These are phyloP conservation scores for Hypsizygus marmoreus DNA, from an alignment of 768 basidiomycete species.

Conservation along the genomic window DNA sequence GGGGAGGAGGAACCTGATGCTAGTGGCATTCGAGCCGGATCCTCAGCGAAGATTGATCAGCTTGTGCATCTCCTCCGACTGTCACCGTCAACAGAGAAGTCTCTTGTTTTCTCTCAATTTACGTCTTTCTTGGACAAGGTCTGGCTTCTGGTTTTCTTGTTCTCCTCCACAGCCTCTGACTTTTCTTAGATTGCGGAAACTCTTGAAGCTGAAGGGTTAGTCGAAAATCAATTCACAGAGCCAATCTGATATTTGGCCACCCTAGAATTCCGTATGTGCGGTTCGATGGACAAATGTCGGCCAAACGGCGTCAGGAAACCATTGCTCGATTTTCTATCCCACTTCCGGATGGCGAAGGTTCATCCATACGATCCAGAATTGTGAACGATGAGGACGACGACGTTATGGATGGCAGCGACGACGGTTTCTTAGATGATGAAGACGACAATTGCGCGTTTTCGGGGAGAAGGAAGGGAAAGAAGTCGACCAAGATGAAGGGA, in stretches of 20 bases:
- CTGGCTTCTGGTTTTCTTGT: conserved; percentile 1
- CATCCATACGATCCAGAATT: not conserved
- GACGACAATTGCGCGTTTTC: conserved; percentile 25
- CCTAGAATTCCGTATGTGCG: conserved; percentile 72
- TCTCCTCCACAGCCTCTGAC: not conserved
- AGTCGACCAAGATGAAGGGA: conserved; percentile 33
- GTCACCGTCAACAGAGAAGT: conserved; percentile 72
- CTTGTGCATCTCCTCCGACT: conserved; percentile 71
- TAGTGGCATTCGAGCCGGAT: conserved; percentile 44
- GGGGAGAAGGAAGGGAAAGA: conserved; percentile 15
- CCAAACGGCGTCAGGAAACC: conserved; percentile 73
- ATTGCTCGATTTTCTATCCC: conserved; percentile 76
- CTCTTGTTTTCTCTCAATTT: conserved; percentile 89
- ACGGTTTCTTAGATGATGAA: conserved; percentile 32
- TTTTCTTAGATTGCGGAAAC: conserved; percentile 76
- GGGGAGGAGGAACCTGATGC: conserved; percentile 42
- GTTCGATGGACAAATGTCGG: conserved; percentile 88
- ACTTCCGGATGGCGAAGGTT: conserved; percentile 33
- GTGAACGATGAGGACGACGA: conserved; percentile 37
- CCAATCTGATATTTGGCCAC: conserved; percentile 2
- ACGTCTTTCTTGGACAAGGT: conserved; percentile 85
- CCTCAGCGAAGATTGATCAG: conserved; percentile 87
- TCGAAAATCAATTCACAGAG: conserved; percentile 2
- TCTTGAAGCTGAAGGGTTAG: conserved; percentile 65
- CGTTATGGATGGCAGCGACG: conserved; percentile 30